phyloP scores from a whole-genome alignment of 2,329 filamentous ascomycete species.

The Exophiala spinifera region DNA sequence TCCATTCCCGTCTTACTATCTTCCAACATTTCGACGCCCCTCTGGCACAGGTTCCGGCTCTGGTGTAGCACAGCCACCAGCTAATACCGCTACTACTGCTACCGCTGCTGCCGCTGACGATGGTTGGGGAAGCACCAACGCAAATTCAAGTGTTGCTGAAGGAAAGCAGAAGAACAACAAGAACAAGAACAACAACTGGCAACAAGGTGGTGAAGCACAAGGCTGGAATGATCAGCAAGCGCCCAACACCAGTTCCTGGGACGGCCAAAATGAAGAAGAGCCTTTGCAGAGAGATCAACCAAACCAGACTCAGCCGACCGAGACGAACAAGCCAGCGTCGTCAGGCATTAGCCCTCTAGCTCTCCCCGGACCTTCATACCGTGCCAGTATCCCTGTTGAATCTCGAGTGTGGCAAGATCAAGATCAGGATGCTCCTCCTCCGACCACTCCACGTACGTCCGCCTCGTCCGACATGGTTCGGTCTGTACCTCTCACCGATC shows the following conservation, averaged over 20 bases:
- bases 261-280: neutral
- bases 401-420: too few relatives aligned
- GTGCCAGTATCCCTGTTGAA: too few relatives aligned
- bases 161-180: neutral
- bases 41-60: neutral
- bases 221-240: neutral
- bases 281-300: neutral
- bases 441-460: too few relatives aligned
- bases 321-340: too few relatives aligned
- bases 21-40: conserved; percentile 15
- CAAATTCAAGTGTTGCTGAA: neutral
- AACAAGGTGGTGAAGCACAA: neutral
- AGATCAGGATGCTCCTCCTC: too few relatives aligned
- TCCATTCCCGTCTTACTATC: conserved; percentile 20
- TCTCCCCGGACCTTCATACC: too few relatives aligned
- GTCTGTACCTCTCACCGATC: too few relatives aligned
- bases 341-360: too few relatives aligned
- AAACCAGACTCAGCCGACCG: neutral
- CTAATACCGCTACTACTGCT: too few relatives aligned
- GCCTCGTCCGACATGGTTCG: too few relatives aligned
- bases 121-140: neutral
- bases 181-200: conserved; percentile 7
- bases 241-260: neutral
- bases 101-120: neutral
- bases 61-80: too few relatives aligned